Conservation (phyloP, 2,329 filamentous ascomycete genomes). For the Colletotrichum salicis region DNA sequence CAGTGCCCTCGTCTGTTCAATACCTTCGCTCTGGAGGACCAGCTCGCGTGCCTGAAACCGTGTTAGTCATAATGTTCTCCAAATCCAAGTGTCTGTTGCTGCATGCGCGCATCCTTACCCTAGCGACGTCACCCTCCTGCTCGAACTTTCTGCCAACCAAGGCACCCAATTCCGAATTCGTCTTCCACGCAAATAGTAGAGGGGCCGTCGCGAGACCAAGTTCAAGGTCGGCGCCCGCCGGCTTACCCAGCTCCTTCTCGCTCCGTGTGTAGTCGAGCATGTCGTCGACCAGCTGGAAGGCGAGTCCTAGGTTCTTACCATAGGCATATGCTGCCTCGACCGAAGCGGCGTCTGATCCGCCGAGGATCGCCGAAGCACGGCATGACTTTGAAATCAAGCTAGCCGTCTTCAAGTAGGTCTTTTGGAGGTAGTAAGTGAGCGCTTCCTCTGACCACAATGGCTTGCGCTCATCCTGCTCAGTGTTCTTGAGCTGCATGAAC, state of each 20-base stretch:
- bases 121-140: constrained; percentile 83
- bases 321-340: constrained; percentile 93
- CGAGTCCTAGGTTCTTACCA: constrained; percentile 91
- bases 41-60: constrained; percentile 80
- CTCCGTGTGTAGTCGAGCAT: constrained; percentile 96
- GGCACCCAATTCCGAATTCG: constrained; percentile 82
- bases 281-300: constrained; percentile 97
- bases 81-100: constrained; percentile 14
- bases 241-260: constrained; percentile 88
- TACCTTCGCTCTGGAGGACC: constrained; percentile 83
- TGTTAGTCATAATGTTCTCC: constrained; percentile 34
- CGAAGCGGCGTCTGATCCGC: constrained; percentile 78
- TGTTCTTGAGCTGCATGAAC: constrained; percentile 99
- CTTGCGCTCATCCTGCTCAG: constrained; percentile 84
- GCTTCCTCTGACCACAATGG: constrained; percentile 90
- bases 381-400: constrained; percentile 97
- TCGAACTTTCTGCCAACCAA: constrained; percentile 93
- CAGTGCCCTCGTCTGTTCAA: constrained; percentile 90
- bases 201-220: constrained; percentile 94
- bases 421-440: constrained; percentile 93
- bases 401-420: constrained; percentile 97
- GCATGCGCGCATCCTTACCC: constrained; percentile 64
- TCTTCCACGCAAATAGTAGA: constrained; percentile 94
- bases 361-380: constrained; percentile 86
- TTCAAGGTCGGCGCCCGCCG: constrained; percentile 92